Percentiles rank a stretch among this genome's conserved stretches.
Conservation (phyloP, 2,329 filamentous ascomycete species). For the Fusarium subtropicale region DNA sequence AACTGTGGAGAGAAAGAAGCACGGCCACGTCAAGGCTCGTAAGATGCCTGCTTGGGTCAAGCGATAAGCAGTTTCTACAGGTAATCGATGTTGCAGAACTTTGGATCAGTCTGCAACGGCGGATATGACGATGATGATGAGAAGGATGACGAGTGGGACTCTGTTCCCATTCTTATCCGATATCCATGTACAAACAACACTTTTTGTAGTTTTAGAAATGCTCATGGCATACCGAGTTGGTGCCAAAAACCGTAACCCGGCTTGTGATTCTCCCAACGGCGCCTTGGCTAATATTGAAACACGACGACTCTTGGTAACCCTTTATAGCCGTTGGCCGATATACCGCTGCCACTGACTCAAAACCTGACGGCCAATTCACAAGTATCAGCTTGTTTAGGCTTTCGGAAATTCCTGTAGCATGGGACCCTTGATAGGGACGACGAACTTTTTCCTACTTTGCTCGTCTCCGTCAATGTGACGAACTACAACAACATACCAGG, state of each 20-base stretch:
- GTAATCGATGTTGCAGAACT: conserved; percentile 23
- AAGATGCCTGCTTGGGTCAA: conserved; percentile 99
- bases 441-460: conserved; percentile 17
- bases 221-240: conserved; percentile 28
- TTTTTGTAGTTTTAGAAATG: conserved; percentile 47
- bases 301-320: not conserved
- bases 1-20: conserved; percentile 97
- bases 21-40: conserved; percentile 93
- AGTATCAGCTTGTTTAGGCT: conserved; percentile 3
- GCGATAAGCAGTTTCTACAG: conserved; percentile 59
- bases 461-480: conserved; percentile 1
- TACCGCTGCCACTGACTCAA: conserved; percentile 2
- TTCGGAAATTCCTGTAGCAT: conserved; percentile 30
- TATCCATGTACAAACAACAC: conserved; percentile 45
- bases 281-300: conserved; percentile 2
- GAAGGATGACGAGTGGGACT: conserved; percentile 32
- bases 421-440: conserved; percentile 30
- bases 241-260: conserved; percentile 21
- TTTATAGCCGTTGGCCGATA: not conserved
- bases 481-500: conserved; percentile 8
- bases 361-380: conserved; percentile 10
- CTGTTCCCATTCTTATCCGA: conserved; percentile 24
- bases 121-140: conserved; percentile 38
- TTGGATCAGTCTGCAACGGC: conserved; percentile 27
- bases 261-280: conserved; percentile 12